Conservation (phyloP, 2,329 filamentous ascomycete genomes). For the Rhexocercosporidium sp. region DNA sequence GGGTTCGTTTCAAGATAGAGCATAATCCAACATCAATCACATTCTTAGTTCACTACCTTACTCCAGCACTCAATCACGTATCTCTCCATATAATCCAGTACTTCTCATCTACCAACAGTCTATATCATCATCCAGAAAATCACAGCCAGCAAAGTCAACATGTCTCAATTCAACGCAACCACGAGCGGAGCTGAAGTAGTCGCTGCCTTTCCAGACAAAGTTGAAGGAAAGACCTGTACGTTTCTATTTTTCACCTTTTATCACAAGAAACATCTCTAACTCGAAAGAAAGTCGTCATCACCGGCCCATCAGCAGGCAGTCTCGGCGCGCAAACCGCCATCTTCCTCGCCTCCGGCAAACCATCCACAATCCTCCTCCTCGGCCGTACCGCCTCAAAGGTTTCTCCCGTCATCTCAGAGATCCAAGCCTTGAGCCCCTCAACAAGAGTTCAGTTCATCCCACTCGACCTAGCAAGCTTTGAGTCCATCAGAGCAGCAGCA, state of each 20-base stretch:
- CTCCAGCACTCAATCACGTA: too few species aligned
- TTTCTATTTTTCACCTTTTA: not conserved
- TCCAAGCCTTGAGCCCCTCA: conserved; percentile 12
- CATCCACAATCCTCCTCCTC: conserved; percentile 24
- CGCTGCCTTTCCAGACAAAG: conserved; percentile 19
- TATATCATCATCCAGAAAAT: not conserved
- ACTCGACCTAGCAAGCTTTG: conserved; percentile 46
- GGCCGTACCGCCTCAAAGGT: conserved; percentile 15
- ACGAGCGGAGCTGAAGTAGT: conserved; percentile 27
- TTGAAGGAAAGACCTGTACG: conserved; percentile 24
- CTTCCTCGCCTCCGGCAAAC: conserved; percentile 30
- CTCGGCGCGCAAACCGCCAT: conserved; percentile 19
- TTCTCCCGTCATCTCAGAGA: conserved; percentile 7
- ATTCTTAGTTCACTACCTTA: not conserved
- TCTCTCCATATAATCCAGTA: too few species aligned
- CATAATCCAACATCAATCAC: not conserved
- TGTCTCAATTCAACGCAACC: conserved; percentile 6
- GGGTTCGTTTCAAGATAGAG: not conserved
- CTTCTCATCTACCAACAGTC: not conserved
- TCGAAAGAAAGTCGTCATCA: conserved; percentile 14
- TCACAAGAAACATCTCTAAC: not conserved
- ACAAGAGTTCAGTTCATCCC: conserved; percentile 10
- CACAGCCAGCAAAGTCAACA: not conserved
- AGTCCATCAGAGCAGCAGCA: conserved; percentile 47
- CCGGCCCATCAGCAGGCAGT: conserved; percentile 13